Base-by-base conservation (phyloP, 345 rosid genomes). In the Gynandropsis gynandra region DNA sequence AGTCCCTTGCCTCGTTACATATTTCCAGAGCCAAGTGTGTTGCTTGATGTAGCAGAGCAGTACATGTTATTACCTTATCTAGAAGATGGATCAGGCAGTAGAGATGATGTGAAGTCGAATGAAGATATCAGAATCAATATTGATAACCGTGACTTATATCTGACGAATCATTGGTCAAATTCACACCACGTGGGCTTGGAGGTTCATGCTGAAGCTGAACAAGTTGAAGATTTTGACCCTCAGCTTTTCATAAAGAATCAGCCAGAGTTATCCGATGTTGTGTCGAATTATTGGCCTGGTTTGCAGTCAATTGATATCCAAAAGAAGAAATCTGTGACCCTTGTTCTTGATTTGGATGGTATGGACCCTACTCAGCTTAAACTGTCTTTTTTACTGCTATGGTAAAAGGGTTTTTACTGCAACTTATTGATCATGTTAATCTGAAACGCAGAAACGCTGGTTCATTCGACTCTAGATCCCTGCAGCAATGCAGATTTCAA, bases 271-370 rank as follows among this genome's bases (percentile, higher is more conserved):
- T 82, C 95, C 5, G 85, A 85, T 50, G 79, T 72, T 56, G 87
- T 76, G 18, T 68, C 92, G 40, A 76, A 65, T 62, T 79, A 70
- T 69, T 73, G 50, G 55, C 79, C 87, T 19, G 41, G 46, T 40
- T 20, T 51, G 39, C 47, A 29, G 4, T 64, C 72, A 4, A 78
- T 64, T 67, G 87, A 79, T 44, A 59, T 24, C 29, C 47, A 56
- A 57, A 67, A 67, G 66, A 67, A 72, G 74, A 85, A 83, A 64
- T 53, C 87, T 45, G 67, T 81, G 43, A 89, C 95, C 18, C 74
- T 89, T 37, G 95, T 77, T 50, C 97, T 89, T 67, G 97, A 89
- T 78, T 78, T 89, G 78, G 97, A 89, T 72, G 97, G 97, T 89
- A 79, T 71, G 76, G 19, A 62, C 53, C 41, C 41, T 17, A 21